These are phyloP conservation scores for Babesia sp. DNA, from an alignment of 169 alveolate genomes.

Conservation along the genomic window DNA sequence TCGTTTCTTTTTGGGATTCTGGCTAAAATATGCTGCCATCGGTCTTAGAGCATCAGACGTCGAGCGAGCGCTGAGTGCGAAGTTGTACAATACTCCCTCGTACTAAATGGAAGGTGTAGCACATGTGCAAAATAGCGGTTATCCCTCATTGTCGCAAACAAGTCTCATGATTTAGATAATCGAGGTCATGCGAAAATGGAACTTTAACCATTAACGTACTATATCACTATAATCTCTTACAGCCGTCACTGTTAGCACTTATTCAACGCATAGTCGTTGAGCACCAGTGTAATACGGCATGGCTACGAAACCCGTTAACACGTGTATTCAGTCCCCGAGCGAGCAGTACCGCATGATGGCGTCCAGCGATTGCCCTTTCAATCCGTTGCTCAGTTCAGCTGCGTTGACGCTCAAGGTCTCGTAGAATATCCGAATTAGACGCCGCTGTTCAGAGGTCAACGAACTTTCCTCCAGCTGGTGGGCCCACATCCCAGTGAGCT, in stretches of 20 bases:
- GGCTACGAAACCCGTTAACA: too few species aligned
- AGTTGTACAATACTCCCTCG: background rate
- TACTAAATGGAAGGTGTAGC: background rate
- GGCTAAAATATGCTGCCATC: constrained; percentile 6
- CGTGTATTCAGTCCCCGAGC: too few species aligned
- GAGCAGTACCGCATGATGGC: constrained; percentile 2
- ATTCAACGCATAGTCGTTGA: too few species aligned
- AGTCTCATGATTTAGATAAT: too few species aligned
- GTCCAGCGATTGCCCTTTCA: constrained; percentile 12
- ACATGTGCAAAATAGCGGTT: too few species aligned
- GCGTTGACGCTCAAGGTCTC: constrained; percentile 15
- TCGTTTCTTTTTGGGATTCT: constrained; percentile 6
- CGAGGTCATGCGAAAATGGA: too few species aligned
- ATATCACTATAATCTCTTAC: too few species aligned
- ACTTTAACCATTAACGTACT: too few species aligned
- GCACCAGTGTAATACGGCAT: too few species aligned
- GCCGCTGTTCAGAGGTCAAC: constrained; percentile 21
- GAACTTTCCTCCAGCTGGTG: constrained; percentile 30
- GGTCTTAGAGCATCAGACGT: background rate
- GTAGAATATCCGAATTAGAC: constrained; percentile 32
- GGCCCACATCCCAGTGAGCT: constrained; percentile 54
- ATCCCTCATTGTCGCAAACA: too few species aligned
- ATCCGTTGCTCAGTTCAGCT: background rate
- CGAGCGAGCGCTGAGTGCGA: background rate
- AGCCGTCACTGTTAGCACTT: too few species aligned